Conservation (phyloP, 352 stramenopile species). For the Peronospora farinosa region DNA sequence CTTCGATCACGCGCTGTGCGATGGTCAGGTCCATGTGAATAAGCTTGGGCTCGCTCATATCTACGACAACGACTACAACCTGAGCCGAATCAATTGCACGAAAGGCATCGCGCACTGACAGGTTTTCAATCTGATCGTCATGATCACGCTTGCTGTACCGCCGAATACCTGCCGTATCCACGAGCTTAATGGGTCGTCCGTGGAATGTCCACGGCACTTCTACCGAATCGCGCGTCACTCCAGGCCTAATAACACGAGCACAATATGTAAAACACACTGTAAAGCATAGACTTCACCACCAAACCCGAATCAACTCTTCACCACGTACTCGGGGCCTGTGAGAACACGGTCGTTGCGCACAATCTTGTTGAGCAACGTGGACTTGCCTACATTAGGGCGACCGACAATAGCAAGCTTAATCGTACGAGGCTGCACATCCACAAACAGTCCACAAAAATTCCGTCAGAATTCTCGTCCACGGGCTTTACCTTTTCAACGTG, state of each 20-base stretch:
- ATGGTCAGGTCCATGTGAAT: constrained; percentile 86
- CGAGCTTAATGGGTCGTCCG: constrained; percentile 64
- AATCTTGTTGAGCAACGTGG: constrained; percentile 76
- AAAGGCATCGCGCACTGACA: constrained; percentile 78
- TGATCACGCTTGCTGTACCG: constrained; percentile 82
- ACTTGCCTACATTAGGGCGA: constrained; percentile 77
- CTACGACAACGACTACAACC: constrained; percentile 75
- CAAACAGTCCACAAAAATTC: constrained; percentile 5
- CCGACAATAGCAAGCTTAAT: constrained; percentile 80
- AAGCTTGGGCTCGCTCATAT: constrained; percentile 77
- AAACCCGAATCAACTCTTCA: neutral
- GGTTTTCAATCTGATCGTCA: constrained; percentile 78
- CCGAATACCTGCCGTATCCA: constrained; percentile 78
- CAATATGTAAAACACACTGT: constrained; percentile 1
- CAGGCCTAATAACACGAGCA: constrained; percentile 35
- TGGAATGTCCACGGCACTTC: constrained; percentile 77
- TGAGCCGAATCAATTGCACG: constrained; percentile 74
- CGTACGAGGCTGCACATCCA: constrained; percentile 33
- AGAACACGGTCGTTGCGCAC: constrained; percentile 75
- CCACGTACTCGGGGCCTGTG: constrained; percentile 70
- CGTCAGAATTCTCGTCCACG: neutral
- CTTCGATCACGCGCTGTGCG: constrained; percentile 71
- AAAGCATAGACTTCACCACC: neutral
- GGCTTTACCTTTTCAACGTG: neutral
- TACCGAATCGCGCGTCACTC: constrained; percentile 75